Base-by-base conservation (phyloP, 108 stramenopile genomes). In the Pseudonitzschia multistriata region DNA sequence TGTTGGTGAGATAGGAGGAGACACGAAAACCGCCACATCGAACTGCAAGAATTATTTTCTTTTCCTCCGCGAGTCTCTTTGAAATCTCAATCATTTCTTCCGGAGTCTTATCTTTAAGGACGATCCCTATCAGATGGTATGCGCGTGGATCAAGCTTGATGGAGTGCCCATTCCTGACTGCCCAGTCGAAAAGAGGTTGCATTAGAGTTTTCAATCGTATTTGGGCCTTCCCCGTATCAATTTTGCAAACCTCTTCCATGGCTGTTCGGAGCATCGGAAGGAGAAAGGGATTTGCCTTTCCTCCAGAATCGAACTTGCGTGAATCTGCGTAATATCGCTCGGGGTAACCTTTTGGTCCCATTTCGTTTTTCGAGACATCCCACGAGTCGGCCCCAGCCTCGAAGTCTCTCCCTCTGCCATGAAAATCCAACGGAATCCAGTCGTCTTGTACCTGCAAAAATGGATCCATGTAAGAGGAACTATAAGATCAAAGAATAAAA, bases 341-440 rank as follows among this genome's bases (percentile, higher is more conserved):
- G 39, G 79, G 73, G 67, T 85, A 85, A 13, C 79, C 77, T 29
- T 17, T 29, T 5, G 77, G 70, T 19, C 52, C 76, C 76, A 84
- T 81, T 49, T 68, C 73, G 45, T 79, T 62, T 30, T 35, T 50
- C 3, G 28, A 33, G 19, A 70, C 70, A 57, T 78, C 67, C 62
- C 69, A 80, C 19, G 34, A 28, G 28, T 14, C 15, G 22, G 49
- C 25, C 0, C 71, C 71, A 2, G 33, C 59, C n/a, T 34, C 36
- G 8, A 71, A 25, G 21, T 66, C 72, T 3, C 85, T 75, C 3
- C 72, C 57, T 36, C 85, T 62, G 3, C 74, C 81, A 67, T 85
- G 85, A 14, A 73, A 71, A 66, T 85, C 85, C 54, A 85, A 63
- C 3, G 85, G 85, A 36, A 56, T 27, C 85, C 85, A 85, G 0